phyloP scores from a whole-genome alignment of 2,329 filamentous ascomycete genomes.

The Apiospora pterosperma region DNA sequence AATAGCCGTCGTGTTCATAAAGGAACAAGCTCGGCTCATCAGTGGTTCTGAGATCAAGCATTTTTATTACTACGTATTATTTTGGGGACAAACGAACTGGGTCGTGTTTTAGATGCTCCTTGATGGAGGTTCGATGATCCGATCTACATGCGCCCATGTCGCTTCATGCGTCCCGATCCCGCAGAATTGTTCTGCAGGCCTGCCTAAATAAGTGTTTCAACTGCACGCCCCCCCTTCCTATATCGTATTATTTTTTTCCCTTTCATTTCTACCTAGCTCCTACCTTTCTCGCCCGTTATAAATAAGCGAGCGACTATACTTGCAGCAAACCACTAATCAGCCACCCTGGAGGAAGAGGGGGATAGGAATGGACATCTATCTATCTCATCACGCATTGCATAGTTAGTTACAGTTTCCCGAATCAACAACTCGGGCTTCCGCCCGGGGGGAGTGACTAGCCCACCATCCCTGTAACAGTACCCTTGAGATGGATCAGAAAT shows the following conservation, averaged over 20 bases:
- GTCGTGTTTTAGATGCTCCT: constrained; percentile 8
- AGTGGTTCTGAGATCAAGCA: background rate
- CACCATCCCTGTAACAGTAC: constrained; percentile 5
- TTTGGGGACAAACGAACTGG: background rate
- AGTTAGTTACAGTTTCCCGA: background rate
- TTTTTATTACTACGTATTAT: background rate
- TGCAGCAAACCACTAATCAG: background rate
- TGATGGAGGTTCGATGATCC: constrained; percentile 3
- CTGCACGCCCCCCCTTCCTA: constrained; percentile 10
- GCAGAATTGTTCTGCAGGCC: constrained; percentile 13
- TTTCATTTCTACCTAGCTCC: background rate
- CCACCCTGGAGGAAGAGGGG: background rate
- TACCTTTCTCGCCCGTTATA: background rate
- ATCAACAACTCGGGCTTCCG: background rate
- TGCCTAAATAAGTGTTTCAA: constrained; percentile 21
- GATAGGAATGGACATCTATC: background rate
- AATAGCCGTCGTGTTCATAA: background rate
- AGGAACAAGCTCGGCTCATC: background rate
- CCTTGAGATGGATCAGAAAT: background rate
- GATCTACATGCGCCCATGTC: constrained; percentile 7
- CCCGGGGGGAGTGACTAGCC: constrained; percentile 2
- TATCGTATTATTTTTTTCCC: background rate
- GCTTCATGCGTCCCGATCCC: constrained; percentile 2
- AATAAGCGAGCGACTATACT: constrained; percentile 7
- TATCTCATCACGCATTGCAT: background rate